Evolutionary conservation across 352 stramenopile genomes (phyloP).

Genomic region (Phytophthora pinifolia): DNA sequence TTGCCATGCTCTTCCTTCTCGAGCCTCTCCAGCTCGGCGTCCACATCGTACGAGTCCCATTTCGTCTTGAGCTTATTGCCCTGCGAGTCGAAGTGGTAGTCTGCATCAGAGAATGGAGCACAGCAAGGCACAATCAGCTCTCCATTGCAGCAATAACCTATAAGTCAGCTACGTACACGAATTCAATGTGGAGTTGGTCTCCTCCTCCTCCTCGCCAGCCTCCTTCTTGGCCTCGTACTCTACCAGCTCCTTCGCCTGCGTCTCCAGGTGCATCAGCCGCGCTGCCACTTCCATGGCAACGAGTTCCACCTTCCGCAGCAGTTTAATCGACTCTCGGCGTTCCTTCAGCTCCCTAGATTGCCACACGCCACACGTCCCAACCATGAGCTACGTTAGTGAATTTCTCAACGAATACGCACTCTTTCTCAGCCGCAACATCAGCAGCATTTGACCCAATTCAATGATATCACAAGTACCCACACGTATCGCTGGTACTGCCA

Average conservation of each 20-base stretch:
- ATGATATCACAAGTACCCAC: conserved; percentile 10
- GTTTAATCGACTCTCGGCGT: conserved; percentile 53
- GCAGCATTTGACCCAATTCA: neutral
- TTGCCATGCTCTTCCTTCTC: conserved; percentile 50
- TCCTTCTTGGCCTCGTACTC: conserved; percentile 44
- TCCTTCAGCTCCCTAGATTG: conserved; percentile 20
- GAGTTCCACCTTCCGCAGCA: conserved; percentile 72
- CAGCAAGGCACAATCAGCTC: neutral
- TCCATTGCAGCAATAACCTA: neutral
- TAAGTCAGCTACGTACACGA: conserved; percentile 46
- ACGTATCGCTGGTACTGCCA: conserved; percentile 32
- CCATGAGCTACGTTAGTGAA: conserved; percentile 11
- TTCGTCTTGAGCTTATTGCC: conserved; percentile 89
- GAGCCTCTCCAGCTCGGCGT: conserved; percentile 70
- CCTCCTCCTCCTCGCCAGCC: conserved; percentile 14
- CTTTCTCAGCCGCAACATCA: neutral
- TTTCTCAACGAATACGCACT: conserved; percentile 1
- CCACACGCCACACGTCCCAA: conserved; percentile 10
- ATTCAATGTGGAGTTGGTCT: conserved; percentile 52
- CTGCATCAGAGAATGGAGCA: conserved; percentile 22
- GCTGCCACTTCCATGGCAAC: conserved; percentile 67
- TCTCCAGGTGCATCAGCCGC: conserved; percentile 66
- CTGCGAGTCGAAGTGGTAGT: conserved; percentile 86
- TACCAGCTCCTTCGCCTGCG: conserved; percentile 61
- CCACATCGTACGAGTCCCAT: conserved; percentile 81